These are phyloP conservation scores for Angomonas deanei DNA, from an alignment of 208 protist genomes.

Conservation along the genomic window DNA sequence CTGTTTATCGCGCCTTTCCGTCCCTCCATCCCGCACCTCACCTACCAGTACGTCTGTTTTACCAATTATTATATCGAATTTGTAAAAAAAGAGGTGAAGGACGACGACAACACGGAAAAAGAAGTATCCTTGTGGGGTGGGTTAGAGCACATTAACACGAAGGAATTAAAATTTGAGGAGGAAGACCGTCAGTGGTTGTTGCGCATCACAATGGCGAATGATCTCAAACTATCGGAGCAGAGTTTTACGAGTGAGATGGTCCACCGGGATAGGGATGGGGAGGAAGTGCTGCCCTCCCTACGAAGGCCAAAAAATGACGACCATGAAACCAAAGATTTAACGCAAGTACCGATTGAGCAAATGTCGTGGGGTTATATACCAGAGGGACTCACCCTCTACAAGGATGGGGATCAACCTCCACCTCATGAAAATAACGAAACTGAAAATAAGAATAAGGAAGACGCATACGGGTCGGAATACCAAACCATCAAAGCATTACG, in stretches of 20 bases:
- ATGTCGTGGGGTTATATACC: conserved; percentile 81
- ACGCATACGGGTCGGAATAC: conserved; percentile 22
- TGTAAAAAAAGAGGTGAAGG: neutral
- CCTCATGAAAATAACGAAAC: no score
- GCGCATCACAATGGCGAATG: conserved; percentile 45
- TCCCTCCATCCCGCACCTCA: conserved; percentile 77
- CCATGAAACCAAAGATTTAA: neutral
- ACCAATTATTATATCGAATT: conserved; percentile 54
- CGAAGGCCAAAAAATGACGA: conserved; percentile 13
- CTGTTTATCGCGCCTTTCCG: conserved; percentile 82
- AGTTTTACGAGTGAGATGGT: conserved; percentile 38
- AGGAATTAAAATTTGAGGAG: conserved; percentile 8
- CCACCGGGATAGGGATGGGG: conserved; percentile 28
- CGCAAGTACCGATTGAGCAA: conserved; percentile 6
- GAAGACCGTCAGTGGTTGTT: conserved; percentile 22
- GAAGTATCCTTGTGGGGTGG: conserved; percentile 5
- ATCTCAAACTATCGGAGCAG: conserved; percentile 39
- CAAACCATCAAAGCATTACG: conserved; percentile 31
- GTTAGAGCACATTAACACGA: neutral
- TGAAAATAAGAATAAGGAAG: neutral
- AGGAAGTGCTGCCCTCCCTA: conserved; percentile 26
- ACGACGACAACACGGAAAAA: conserved; percentile 11
- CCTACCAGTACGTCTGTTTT: conserved; percentile 94
- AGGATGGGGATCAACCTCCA: conserved; percentile 20
- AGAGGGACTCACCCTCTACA: conserved; percentile 73